A percentile compares a stretch with the other conserved stretches of the same genome.
These are phyloP conservation scores for Cicer chorassanicum DNA, from an alignment of 306 rosid genomes.

Conservation along the genomic window DNA sequence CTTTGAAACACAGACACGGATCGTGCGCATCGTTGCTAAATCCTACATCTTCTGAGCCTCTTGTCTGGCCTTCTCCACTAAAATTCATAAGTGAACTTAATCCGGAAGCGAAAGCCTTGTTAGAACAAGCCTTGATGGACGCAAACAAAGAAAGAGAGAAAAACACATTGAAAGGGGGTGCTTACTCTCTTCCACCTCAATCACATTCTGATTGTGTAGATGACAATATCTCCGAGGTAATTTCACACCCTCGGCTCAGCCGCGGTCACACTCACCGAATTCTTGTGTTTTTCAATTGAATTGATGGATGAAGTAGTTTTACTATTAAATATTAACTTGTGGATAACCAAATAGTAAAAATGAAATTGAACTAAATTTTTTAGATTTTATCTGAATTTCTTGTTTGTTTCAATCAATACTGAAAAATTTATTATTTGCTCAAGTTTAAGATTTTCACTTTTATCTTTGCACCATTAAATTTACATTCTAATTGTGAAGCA, in stretches of 20 bases:
- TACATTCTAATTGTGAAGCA: slow-evolving; percentile 35
- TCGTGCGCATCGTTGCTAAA: slow-evolving; percentile 83
- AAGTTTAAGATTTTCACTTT: slow-evolving; percentile 4
- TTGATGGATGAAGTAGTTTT: slow-evolving; percentile 6
- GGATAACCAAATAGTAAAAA: not conserved
- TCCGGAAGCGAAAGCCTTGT: slow-evolving; percentile 80
- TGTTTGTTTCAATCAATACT: slow-evolving; percentile 3
- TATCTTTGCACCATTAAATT: not conserved
- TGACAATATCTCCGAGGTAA: slow-evolving; percentile 75
- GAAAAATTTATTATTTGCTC: not conserved
- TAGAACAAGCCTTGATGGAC: slow-evolving; percentile 91
- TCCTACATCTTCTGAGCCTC: slow-evolving; percentile 95
- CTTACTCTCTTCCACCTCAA: slow-evolving; percentile 66
- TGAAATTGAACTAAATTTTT: too few species aligned
- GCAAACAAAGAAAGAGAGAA: slow-evolving; percentile 91
- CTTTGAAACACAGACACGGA: slow-evolving; percentile 78
- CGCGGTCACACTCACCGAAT: not conserved
- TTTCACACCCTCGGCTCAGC: not conserved
- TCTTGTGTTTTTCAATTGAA: not conserved
- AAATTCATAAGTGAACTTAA: slow-evolving; percentile 92
- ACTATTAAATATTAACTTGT: not conserved
- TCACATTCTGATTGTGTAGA: slow-evolving; percentile 63
- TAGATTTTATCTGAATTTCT: not conserved
- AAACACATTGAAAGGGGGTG: slow-evolving; percentile 68
- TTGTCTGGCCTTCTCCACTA: slow-evolving; percentile 97